Evolutionary conservation across 345 rosid genomes (phyloP).

Genomic region (Eutrema heterophyllum): DNA sequence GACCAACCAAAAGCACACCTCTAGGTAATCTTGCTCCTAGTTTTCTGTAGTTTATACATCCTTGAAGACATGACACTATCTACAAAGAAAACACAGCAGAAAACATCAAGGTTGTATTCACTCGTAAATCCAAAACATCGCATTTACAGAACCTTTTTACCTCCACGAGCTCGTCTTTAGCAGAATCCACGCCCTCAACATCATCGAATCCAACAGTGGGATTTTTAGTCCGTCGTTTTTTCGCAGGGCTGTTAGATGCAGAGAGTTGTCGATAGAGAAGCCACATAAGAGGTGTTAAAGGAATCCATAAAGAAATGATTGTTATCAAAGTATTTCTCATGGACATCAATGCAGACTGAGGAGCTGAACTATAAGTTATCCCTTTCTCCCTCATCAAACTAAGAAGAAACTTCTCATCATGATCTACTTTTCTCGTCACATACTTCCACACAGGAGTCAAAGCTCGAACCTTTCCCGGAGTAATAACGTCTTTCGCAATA

Average conservation of each 20-base stretch:
- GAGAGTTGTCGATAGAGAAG: constrained; percentile 91
- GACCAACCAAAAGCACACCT: constrained; percentile 91
- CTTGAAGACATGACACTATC: constrained; percentile 96
- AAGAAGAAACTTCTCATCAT: constrained; percentile 88
- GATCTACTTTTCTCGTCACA: constrained; percentile 79
- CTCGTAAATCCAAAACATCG: neutral
- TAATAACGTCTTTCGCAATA: constrained; percentile 27
- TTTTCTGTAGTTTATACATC: constrained; percentile 73
- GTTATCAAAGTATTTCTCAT: constrained; percentile 65
- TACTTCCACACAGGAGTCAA: constrained; percentile 67
- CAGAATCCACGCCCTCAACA: constrained; percentile 93
- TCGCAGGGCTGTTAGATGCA: constrained; percentile 82
- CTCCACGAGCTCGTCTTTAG: constrained; percentile 91
- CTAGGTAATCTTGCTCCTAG: constrained; percentile 87
- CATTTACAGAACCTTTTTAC: constrained; percentile 28
- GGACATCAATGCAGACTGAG: constrained; percentile 68
- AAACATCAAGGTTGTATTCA: neutral
- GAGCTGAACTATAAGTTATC: constrained; percentile 78
- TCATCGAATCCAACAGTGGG: constrained; percentile 72
- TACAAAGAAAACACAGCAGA: constrained; percentile 33
- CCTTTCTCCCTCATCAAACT: constrained; percentile 89
- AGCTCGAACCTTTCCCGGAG: constrained; percentile 31
- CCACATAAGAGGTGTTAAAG: constrained; percentile 93
- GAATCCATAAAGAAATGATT: constrained; percentile 80
- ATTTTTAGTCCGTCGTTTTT: constrained; percentile 54